Conservation (phyloP, 129 eudicot genomes). For the Centaurea solstitialis region DNA sequence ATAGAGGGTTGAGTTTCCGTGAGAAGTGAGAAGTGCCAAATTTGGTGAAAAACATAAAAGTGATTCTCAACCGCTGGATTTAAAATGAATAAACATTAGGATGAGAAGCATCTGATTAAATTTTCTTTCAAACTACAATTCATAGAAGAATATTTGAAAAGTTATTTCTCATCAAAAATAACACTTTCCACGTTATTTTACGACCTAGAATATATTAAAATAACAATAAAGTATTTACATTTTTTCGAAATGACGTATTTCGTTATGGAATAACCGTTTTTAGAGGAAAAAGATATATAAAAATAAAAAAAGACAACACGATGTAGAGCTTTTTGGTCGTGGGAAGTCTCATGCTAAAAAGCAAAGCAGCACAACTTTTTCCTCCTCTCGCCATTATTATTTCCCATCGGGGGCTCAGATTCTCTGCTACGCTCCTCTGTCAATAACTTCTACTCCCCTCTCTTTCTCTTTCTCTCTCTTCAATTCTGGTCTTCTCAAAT, state of each 20-base stretch:
- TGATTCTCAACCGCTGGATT: too few relatives aligned
- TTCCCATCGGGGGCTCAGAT: slow-evolving; percentile 15
- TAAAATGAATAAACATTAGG: too few relatives aligned
- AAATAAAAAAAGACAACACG: slow-evolving; percentile 25
- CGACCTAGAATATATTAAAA: too few relatives aligned
- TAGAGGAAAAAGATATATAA: neutral
- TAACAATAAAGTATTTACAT: neutral
- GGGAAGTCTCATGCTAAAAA: slow-evolving; percentile 44
- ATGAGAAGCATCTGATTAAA: too few relatives aligned
- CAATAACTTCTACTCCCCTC: slow-evolving; percentile 15
- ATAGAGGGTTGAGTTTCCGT: too few relatives aligned
- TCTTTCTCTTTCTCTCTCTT: neutral
- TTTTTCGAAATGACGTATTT: neutral
- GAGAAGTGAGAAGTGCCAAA: too few relatives aligned
- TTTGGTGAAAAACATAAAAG: too few relatives aligned
- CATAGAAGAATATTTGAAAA: too few relatives aligned
- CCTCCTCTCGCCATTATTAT: slow-evolving; percentile 25
- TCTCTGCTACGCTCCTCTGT: slow-evolving; percentile 25
- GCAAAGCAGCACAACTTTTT: slow-evolving; percentile 33
- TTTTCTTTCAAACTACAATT: too few relatives aligned
- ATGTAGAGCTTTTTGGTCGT: slow-evolving; percentile 39
- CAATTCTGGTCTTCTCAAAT: slow-evolving; percentile 3
- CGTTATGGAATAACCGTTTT: slow-evolving; percentile 6
- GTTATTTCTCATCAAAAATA: too few relatives aligned
- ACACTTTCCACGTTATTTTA: too few relatives aligned